Conservation (phyloP, 805 yeast species). For the Candida arabinofermentans region DNA sequence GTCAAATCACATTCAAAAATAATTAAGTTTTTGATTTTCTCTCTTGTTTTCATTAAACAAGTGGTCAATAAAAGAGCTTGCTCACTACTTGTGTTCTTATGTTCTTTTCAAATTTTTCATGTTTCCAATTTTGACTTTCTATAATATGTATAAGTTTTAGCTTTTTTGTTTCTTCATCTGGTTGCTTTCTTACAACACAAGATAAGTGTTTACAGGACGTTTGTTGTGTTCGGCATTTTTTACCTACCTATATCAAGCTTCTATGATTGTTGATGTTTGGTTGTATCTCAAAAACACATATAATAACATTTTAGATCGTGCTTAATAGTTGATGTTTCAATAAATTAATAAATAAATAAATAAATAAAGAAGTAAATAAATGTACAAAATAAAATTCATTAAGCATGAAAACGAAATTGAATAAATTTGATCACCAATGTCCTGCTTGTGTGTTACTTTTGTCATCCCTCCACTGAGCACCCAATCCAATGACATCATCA, state of each 20-base stretch:
- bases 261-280: too few species aligned
- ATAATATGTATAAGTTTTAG: too few species aligned
- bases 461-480: slow-evolving; percentile 30
- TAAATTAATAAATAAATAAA: not conserved
- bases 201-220: too few species aligned
- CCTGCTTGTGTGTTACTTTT: slow-evolving; percentile 23
- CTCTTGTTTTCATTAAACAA: not conserved
- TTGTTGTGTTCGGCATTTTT: too few species aligned
- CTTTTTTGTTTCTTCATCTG: too few species aligned
- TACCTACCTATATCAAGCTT: too few species aligned
- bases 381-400: not conserved
- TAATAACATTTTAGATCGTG: not conserved
- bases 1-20: slow-evolving; percentile 31
- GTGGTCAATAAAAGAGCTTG: too few species aligned
- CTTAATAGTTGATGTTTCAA: not conserved
- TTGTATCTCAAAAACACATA: not conserved
- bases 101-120: too few species aligned
- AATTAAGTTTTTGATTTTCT: not conserved
- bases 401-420: not conserved
- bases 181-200: too few species aligned
- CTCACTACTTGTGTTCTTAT: not conserved
- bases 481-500: slow-evolving; percentile 23
- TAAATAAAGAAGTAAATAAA: not conserved
- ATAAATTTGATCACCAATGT: slow-evolving; percentile 25
- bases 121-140: too few species aligned